phyloP scores from a whole-genome alignment of 2,329 filamentous ascomycete species.

The Paecilomyces niveus region DNA sequence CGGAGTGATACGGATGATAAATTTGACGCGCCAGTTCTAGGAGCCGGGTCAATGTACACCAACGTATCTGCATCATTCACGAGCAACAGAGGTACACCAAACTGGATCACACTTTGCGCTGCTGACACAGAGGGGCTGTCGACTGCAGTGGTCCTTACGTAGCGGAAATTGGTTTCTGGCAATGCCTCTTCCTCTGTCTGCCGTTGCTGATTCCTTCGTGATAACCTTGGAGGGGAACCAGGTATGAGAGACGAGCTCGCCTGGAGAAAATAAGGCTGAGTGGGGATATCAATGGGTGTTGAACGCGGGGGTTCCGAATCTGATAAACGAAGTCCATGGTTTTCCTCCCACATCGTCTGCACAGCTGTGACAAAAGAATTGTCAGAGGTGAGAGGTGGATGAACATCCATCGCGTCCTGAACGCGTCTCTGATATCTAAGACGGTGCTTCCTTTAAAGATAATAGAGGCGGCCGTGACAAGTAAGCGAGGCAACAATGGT shows the following conservation, averaged over 20 bases:
- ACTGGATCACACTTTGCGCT: neutral
- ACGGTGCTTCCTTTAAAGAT: neutral
- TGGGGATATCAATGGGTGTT: neutral
- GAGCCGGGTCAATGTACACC: slow-evolving; percentile 28
- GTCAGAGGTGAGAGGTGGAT: neutral
- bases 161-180: neutral
- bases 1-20: slow-evolving; percentile 21
- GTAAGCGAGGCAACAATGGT: neutral
- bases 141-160: neutral
- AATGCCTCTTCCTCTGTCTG: neutral
- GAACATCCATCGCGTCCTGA: neutral
- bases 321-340: neutral
- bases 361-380: neutral
- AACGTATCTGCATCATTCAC: slow-evolving; percentile 28
- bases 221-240: neutral
- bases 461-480: neutral
- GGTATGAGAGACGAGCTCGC: neutral
- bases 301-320: neutral
- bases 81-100: slow-evolving; percentile 12
- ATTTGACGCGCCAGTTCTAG: slow-evolving; percentile 10
- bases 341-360: neutral
- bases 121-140: neutral
- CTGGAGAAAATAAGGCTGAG: neutral
- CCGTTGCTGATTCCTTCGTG: neutral
- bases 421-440: neutral